phyloP scores from a whole-genome alignment of 768 basidiomycete genomes.

The Amanita rimosa region DNA sequence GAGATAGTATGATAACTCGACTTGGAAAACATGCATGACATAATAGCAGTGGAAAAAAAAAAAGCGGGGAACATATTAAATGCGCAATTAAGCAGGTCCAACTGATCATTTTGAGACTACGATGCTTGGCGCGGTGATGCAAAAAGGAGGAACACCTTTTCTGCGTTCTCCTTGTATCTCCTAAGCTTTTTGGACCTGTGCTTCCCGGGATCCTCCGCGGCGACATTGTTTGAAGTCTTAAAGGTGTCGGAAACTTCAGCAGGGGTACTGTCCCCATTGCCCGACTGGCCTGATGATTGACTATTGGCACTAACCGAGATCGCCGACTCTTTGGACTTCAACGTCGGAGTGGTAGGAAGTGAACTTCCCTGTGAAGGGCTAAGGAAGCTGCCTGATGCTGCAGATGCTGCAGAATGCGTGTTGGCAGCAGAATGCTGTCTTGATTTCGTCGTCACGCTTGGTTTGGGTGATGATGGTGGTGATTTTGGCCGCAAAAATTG shows the following conservation, averaged over 20 bases:
- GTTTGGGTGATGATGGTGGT: conserved; percentile 37
- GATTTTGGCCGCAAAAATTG: conserved; percentile 69
- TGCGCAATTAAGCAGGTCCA: not conserved
- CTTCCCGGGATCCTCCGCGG: conserved; percentile 33
- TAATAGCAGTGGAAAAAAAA: not conserved
- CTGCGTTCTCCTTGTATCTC: conserved; percentile 82
- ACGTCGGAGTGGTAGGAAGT: conserved; percentile 44
- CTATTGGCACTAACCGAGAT: conserved; percentile 63
- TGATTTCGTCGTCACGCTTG: conserved; percentile 20
- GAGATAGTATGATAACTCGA: not conserved
- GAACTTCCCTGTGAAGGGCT: conserved; percentile 49
- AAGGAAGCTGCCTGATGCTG: conserved; percentile 34
- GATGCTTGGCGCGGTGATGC: conserved; percentile 50
- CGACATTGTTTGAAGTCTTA: not conserved
- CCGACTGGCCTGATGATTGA: conserved; percentile 60
- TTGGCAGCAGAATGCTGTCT: conserved; percentile 29
- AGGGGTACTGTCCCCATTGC: conserved; percentile 26
- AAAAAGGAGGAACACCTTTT: conserved; percentile 78
- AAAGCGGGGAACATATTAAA: not conserved
- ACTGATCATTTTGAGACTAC: conserved; percentile 6
- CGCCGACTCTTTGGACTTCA: conserved; percentile 75
- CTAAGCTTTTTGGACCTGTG: conserved; percentile 66
- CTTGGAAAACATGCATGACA: not conserved
- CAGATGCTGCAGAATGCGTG: conserved; percentile 31
- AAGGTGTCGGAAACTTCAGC: conserved; percentile 1